phyloP scores from a whole-genome alignment of 805 yeast species.

The fission yeast (Schizosaccharomyces pombe) region DNA sequence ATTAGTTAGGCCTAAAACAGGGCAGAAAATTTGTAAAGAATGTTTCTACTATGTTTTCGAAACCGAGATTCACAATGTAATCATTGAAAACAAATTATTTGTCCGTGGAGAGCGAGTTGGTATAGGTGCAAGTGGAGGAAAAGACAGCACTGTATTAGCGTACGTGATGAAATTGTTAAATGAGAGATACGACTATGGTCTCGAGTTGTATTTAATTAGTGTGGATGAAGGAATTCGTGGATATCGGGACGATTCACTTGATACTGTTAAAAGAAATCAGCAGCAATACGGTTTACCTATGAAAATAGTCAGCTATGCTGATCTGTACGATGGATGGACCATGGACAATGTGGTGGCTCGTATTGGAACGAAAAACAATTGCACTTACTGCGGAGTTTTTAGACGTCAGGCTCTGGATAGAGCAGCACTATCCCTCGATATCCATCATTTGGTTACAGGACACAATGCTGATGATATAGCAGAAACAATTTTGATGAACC shows the following conservation, averaged over 20 bases:
- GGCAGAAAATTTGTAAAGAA: conserved; percentile 68
- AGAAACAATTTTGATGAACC: conserved; percentile 86
- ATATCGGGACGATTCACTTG: conserved; percentile 87
- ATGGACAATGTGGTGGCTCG: conserved; percentile 94
- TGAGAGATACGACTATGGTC: conserved; percentile 69
- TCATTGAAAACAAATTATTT: conserved; percentile 43
- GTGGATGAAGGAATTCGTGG: conserved; percentile 96
- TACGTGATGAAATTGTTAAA: conserved; percentile 65
- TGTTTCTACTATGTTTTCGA: conserved; percentile 84
- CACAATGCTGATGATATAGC: conserved; percentile 99
- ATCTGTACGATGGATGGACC: conserved; percentile 72
- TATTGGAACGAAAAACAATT: conserved; percentile 79
- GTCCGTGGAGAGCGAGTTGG: conserved; percentile 70
- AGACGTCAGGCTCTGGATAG: conserved; percentile 91
- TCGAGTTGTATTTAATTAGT: conserved; percentile 59
- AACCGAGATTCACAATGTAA: conserved; percentile 84
- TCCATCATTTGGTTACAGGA: conserved; percentile 85
- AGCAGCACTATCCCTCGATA: conserved; percentile 71
- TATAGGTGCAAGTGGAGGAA: conserved; percentile 97
- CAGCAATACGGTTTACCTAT: conserved; percentile 59
- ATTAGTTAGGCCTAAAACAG: conserved; percentile 75
- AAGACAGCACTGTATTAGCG: conserved; percentile 89
- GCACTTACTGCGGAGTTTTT: conserved; percentile 94
- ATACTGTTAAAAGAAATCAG: conserved; percentile 86
- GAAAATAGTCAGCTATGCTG: conserved; percentile 63